Percentiles rank a stretch among this genome's conserved stretches.
phyloP scores from a whole-genome alignment of 371 early-diverging fungal genomes.

The Mucor plumbeus region DNA sequence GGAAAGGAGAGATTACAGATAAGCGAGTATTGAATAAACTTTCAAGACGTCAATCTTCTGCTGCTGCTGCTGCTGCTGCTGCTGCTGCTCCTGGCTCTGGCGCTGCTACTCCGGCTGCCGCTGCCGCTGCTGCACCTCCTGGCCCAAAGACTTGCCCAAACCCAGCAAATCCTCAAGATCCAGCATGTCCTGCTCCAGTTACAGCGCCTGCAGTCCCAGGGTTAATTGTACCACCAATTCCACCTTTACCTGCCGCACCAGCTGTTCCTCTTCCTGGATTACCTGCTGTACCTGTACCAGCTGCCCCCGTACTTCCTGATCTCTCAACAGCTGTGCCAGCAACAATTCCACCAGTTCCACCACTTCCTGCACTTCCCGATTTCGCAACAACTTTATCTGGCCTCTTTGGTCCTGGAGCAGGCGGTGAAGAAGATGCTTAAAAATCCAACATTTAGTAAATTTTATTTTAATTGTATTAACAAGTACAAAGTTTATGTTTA shows the following conservation, averaged over 20 bases:
- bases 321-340: neutral
- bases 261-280: neutral
- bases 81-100: neutral
- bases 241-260: neutral
- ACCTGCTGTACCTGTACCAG: neutral
- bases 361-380: neutral
- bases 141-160: neutral
- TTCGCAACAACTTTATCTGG: neutral
- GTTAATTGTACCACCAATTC: neutral
- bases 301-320: neutral
- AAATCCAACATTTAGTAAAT: neutral
- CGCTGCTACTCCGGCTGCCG: neutral
- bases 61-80: neutral
- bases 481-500: neutral
- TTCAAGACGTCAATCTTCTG: neutral
- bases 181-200: neutral
- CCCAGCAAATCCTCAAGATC: constrained; percentile 2
- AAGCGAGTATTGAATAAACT: constrained; percentile 2
- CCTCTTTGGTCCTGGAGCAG: neutral
- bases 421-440: neutral
- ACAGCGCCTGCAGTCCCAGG: neutral
- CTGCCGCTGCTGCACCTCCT: neutral
- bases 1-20: neutral
- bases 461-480: constrained; percentile 3
- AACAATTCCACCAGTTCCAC: neutral